Evolutionary conservation across 2,329 filamentous ascomycete genomes (phyloP).

Genomic region (Triangularia setosa): DNA sequence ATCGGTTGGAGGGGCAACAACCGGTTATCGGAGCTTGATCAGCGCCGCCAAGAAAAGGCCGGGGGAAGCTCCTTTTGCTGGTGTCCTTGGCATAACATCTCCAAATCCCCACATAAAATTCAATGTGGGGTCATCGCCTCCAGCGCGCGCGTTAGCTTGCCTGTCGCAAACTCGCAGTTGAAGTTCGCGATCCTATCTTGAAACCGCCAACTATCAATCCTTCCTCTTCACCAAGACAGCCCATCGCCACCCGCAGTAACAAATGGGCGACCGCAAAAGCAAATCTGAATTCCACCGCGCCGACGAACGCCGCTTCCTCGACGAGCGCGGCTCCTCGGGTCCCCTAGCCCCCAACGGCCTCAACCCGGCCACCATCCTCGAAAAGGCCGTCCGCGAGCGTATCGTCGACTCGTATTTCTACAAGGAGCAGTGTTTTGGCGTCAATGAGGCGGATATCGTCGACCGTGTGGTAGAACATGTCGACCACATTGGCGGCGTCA

Average conservation of each 20-base stretch:
- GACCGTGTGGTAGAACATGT: slow-evolving; percentile 85
- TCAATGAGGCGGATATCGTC: slow-evolving; percentile 80
- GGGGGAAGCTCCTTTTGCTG: background rate
- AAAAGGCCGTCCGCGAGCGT: slow-evolving; percentile 91
- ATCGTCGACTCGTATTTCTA: slow-evolving; percentile 96
- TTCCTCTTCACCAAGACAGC: slow-evolving; percentile 2
- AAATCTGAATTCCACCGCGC: slow-evolving; percentile 59
- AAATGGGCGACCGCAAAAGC: slow-evolving; percentile 26
- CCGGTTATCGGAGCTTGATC: slow-evolving; percentile 24
- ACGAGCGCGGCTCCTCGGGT: slow-evolving; percentile 80
- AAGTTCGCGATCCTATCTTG: background rate
- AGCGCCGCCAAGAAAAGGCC: slow-evolving; percentile 4
- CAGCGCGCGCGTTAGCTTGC: background rate
- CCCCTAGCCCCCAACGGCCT: slow-evolving; percentile 77
- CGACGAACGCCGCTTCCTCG: slow-evolving; percentile 77
- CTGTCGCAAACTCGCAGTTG: background rate
- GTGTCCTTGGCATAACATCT: background rate
- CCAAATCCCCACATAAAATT: background rate
- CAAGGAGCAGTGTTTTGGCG: slow-evolving; percentile 96
- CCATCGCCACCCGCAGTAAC: slow-evolving; percentile 16
- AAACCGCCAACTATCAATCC: background rate
- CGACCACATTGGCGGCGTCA: slow-evolving; percentile 80
- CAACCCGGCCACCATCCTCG: slow-evolving; percentile 92
- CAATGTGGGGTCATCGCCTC: background rate
- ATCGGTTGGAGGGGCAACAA: slow-evolving; percentile 42